Evolutionary conservation across 257 asterid species (phyloP).

Genomic region (Solanum okadae): DNA sequence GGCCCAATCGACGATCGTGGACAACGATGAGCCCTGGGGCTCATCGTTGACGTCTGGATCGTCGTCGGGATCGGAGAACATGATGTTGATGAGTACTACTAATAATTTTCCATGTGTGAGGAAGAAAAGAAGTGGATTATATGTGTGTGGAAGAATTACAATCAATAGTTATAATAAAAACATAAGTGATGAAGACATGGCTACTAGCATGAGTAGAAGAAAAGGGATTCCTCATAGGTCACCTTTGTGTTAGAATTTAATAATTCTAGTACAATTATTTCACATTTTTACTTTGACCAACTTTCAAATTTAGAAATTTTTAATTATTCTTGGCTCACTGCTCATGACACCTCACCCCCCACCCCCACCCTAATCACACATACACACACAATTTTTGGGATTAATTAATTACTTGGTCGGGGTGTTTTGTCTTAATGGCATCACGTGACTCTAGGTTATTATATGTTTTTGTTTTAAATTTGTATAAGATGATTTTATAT

Average conservation of each 20-base stretch:
- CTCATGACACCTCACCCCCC: background rate
- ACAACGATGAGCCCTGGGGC: slow-evolving; percentile 43
- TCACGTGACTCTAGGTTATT: slow-evolving; percentile 45
- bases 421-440: slow-evolving; percentile 93
- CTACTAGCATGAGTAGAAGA: slow-evolving; percentile 82
- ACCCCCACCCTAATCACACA: background rate
- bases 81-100: slow-evolving; percentile 12
- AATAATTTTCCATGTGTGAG: slow-evolving; percentile 53
- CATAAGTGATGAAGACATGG: slow-evolving; percentile 64
- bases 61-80: slow-evolving; percentile 56
- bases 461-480: background rate
- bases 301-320: background rate
- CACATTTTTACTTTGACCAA: background rate
- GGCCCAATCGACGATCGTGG: slow-evolving; percentile 54
- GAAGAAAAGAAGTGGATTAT: slow-evolving; percentile 74
- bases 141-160: slow-evolving; percentile 54
- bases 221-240: slow-evolving; percentile 95
- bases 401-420: slow-evolving; percentile 77
- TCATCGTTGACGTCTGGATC: slow-evolving; percentile 34
- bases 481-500: slow-evolving; percentile 8
- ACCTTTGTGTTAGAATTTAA: slow-evolving; percentile 59
- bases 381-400: slow-evolving; percentile 21
- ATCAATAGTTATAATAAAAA: slow-evolving; percentile 14
- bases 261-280: background rate
- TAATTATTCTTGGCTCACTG: background rate